A percentile compares a stretch with the other conserved stretches of the same genome.
These are phyloP conservation scores for Acanthamoeba healyi DNA, from an alignment of 208 protist species.

Conservation along the genomic window DNA sequence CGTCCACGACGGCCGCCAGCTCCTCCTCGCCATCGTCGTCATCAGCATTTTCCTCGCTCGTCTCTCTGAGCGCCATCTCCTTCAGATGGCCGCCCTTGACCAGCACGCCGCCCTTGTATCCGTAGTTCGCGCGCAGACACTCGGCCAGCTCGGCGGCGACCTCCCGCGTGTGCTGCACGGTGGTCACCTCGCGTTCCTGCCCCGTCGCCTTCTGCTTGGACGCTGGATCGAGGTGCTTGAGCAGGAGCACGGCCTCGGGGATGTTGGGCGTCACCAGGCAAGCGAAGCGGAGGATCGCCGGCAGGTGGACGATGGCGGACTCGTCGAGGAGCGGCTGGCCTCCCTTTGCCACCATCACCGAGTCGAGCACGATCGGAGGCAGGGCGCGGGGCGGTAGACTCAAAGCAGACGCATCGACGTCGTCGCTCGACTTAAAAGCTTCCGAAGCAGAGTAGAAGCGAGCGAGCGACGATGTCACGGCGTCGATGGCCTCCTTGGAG, in stretches of 20 bases:
- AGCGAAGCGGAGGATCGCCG: slow-evolving; percentile 54
- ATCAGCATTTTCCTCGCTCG: too few relatives aligned
- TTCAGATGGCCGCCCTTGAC: slow-evolving; percentile 84
- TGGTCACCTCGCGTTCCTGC: background rate
- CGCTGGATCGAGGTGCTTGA: slow-evolving; percentile 30
- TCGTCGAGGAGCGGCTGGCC: slow-evolving; percentile 70
- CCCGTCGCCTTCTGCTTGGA: background rate
- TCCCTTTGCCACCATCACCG: slow-evolving; percentile 83
- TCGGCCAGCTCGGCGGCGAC: slow-evolving; percentile 28
- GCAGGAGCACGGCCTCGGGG: slow-evolving; percentile 71
- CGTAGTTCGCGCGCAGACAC: background rate
- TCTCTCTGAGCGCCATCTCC: background rate
- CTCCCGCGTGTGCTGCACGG: slow-evolving; percentile 64
- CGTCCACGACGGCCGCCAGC: slow-evolving; percentile 50
- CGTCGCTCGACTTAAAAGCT: background rate
- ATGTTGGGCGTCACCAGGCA: slow-evolving; percentile 82
- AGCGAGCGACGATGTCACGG: slow-evolving; percentile 10
- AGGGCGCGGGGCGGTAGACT: background rate
- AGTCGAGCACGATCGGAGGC: slow-evolving; percentile 80
- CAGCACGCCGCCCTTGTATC: slow-evolving; percentile 56
- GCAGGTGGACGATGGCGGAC: slow-evolving; percentile 62
- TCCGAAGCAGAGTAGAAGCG: background rate
- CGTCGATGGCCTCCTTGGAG: slow-evolving; percentile 57
- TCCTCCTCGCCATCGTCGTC: background rate
- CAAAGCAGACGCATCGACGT: background rate